phyloP scores from a whole-genome alignment of 768 basidiomycete genomes.

The Phaeotremella skinneri region DNA sequence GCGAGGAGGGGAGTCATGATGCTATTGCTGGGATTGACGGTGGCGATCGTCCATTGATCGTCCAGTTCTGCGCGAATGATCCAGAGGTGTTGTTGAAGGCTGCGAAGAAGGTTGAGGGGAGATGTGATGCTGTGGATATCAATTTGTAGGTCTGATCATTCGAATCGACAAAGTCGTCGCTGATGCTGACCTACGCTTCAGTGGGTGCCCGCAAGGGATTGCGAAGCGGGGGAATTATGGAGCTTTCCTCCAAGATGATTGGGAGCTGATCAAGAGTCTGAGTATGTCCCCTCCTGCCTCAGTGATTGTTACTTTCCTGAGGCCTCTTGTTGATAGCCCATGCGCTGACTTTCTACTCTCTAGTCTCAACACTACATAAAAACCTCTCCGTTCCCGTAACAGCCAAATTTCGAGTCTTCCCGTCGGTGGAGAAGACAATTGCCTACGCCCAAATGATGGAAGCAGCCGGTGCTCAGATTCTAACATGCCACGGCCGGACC shows the following conservation, averaged over 20 bases:
- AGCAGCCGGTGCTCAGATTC: conserved; percentile 86
- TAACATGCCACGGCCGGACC: conserved; percentile 87
- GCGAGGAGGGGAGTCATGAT: conserved; percentile 73
- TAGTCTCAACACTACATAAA: conserved; percentile 80
- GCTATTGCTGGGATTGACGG: conserved; percentile 44
- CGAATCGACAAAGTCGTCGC: not conserved
- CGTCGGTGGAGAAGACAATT: conserved; percentile 78
- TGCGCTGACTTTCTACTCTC: conserved; percentile 3
- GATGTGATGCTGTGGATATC: conserved; percentile 91
- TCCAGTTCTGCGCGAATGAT: conserved; percentile 86
- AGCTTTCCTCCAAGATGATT: conserved; percentile 88
- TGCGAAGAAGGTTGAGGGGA: conserved; percentile 69
- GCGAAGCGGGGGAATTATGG: conserved; percentile 84
- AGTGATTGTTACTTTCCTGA: not conserved
- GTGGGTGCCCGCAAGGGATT: conserved; percentile 83
- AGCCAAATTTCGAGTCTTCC: conserved; percentile 91
- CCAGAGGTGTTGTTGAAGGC: conserved; percentile 72
- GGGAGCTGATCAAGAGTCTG: conserved; percentile 78
- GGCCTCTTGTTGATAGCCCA: not conserved
- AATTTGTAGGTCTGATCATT: conserved; percentile 62
- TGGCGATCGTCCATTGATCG: conserved; percentile 76
- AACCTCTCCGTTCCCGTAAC: conserved; percentile 90
- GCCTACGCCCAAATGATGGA: conserved; percentile 96
- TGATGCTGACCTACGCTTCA: conserved; percentile 7
- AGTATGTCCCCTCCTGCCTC: conserved; percentile 56